Conservation (phyloP, 2,329 filamentous ascomycete species). For the Fusarium sp. region DNA sequence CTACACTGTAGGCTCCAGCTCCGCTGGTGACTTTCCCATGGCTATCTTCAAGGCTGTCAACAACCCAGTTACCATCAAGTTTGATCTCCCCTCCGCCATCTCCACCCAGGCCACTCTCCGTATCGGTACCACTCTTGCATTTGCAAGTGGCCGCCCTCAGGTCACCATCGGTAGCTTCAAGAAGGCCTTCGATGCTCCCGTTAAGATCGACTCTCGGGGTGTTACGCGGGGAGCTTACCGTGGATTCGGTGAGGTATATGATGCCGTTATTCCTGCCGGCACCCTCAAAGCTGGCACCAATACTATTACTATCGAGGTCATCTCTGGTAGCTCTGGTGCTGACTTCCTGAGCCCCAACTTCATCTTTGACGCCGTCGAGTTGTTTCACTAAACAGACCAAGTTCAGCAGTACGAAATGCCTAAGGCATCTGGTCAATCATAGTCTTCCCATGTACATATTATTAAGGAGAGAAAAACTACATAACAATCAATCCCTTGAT, state of each 20-base stretch:
- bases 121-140: constrained; percentile 71
- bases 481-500: not conserved
- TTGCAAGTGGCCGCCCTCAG: constrained; percentile 66
- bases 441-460: constrained; percentile 37
- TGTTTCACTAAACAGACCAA: constrained; percentile 31
- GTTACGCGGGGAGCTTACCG: constrained; percentile 73
- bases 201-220: constrained; percentile 71
- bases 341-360: constrained; percentile 67
- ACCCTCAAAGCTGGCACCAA: constrained; percentile 68
- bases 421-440: not conserved
- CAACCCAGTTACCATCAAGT: constrained; percentile 67
- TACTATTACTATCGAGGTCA: constrained; percentile 68
- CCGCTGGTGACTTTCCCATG: constrained; percentile 68
- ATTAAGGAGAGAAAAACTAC: not conserved
- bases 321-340: constrained; percentile 66
- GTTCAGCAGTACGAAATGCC: not conserved
- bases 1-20: constrained; percentile 67
- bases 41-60: constrained; percentile 70
- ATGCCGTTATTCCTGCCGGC: constrained; percentile 67
- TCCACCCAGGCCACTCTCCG: constrained; percentile 65
- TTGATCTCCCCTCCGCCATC: constrained; percentile 62
- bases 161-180: constrained; percentile 65
- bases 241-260: constrained; percentile 71
- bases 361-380: constrained; percentile 43
- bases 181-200: constrained; percentile 59